These are phyloP conservation scores for Penicillium sp. DNA, from an alignment of 2,329 filamentous ascomycete species.

Conservation along the genomic window DNA sequence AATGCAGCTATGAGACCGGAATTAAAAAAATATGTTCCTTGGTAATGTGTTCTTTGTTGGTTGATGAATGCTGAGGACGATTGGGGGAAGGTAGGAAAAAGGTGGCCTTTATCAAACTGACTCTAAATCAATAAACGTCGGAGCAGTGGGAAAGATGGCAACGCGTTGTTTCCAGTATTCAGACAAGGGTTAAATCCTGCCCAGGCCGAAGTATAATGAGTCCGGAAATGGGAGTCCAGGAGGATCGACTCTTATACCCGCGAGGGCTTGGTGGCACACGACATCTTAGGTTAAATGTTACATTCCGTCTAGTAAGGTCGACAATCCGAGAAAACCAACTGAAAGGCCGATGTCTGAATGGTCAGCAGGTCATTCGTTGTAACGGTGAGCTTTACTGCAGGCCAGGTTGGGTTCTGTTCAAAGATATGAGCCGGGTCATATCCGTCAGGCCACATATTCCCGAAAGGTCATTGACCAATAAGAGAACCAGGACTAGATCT, in stretches of 20 bases:
- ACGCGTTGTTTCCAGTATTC: conserved; percentile 8
- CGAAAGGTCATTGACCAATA: conserved; percentile 9
- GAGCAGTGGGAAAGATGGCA: conserved; percentile 11
- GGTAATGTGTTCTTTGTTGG: neutral
- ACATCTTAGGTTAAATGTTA: conserved; percentile 18
- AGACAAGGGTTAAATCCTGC: conserved; percentile 15
- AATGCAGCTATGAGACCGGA: neutral
- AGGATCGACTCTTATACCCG: conserved; percentile 19
- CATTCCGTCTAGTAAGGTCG: conserved; percentile 9
- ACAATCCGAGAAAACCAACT: neutral
- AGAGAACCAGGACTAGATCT: conserved; percentile 12
- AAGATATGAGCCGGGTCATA: conserved; percentile 7
- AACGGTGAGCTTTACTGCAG: conserved; percentile 7
- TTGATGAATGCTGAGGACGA: neutral
- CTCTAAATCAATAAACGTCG: neutral
- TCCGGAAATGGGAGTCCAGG: conserved; percentile 8
- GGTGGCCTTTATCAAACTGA: neutral
- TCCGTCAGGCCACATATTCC: conserved; percentile 11
- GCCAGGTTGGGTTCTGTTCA: conserved; percentile 8
- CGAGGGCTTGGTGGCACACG: conserved; percentile 16
- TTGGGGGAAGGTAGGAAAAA: neutral
- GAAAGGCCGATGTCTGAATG: conserved; percentile 3
- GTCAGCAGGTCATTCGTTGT: conserved; percentile 18
- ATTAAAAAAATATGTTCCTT: neutral
- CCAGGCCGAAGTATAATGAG: conserved; percentile 20